Base-by-base conservation (phyloP, 2,329 filamentous ascomycete genomes). In the Pseudocercospora ulei region DNA sequence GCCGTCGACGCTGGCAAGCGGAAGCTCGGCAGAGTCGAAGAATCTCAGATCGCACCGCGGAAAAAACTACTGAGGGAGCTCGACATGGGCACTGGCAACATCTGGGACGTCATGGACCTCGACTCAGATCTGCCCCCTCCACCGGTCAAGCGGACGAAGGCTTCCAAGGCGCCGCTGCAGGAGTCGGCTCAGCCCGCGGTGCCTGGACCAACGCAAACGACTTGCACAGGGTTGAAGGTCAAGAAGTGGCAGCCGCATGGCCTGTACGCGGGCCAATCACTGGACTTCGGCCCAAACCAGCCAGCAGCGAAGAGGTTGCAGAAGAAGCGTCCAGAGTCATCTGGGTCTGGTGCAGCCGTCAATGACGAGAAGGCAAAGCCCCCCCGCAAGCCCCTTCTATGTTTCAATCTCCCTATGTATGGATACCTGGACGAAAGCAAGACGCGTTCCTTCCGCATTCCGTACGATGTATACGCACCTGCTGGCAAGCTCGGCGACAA, bases 391-490 rank as follows among this genome's bases (percentile, higher is more conserved):
- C 39, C 40, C 22, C 17, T 46, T 6, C 44, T 56, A n/a, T 23
- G 28, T 39, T 48, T 61, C 37, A 42, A 55, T 8, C 41, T 61
- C 22, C 59, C 59, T 6, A 61, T 61, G 58, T 62, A 58, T 33
- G 39, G 41, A 11, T 60, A 60, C 38, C 62, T 95, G 41, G 72
- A 86, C 38, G 37, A 35, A 29, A 33, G 68, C n/a, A 53, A 73
- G 43, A 80, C 63, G 16, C 58, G 60, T 16, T 78, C 92, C 58
- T 96, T 93, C 64, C 85, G 85, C 61, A 67, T 98, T 18, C 90
- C 90, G 0, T 95, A 77, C 56, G 82, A 94, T 58, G 71, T 94
- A 31, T 96, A 88, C 67, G 82, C 85, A 38, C 88, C 88, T 2
- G 72, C 93, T 12, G 81, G 84, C 3, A 53, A 48, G 24, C 85